Evolutionary conservation across 2,329 filamentous ascomycete genomes (phyloP).

Genomic region (Aphanocladium album): DNA sequence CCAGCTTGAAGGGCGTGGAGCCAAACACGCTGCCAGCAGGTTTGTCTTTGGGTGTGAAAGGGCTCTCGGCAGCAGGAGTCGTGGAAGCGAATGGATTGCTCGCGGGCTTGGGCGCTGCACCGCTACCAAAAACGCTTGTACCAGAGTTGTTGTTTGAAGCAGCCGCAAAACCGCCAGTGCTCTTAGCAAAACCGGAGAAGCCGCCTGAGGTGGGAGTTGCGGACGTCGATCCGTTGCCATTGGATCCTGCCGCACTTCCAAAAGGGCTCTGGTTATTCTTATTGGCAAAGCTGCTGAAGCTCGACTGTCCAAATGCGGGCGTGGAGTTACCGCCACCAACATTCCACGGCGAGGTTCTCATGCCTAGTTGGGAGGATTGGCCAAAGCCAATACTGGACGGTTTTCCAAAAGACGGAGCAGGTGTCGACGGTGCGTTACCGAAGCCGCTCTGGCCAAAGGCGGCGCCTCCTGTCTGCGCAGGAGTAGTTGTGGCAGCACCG

Average conservation of each 20-base stretch:
- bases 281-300: conserved; percentile 39
- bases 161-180: conserved; percentile 53
- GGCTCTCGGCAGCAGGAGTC: conserved; percentile 18
- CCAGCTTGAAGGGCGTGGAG: conserved; percentile 59
- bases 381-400: conserved; percentile 48
- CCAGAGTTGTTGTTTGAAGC: conserved; percentile 33
- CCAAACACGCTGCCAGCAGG: conserved; percentile 36
- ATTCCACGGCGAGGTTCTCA: conserved; percentile 51
- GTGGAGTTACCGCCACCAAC: conserved; percentile 22
- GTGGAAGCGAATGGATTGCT: conserved; percentile 25
- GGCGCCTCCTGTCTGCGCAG: conserved; percentile 29
- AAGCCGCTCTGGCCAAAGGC: conserved; percentile 44
- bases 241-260: conserved; percentile 23
- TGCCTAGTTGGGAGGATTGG: conserved; percentile 43
- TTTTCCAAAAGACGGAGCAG: conserved; percentile 45
- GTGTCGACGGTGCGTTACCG: conserved; percentile 31
- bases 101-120: conserved; percentile 31
- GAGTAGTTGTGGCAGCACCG: conserved; percentile 24
- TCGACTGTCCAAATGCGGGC: conserved; percentile 51
- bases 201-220: conserved; percentile 34
- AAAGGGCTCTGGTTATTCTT: conserved; percentile 34
- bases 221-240: conserved; percentile 2
- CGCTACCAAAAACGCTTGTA: conserved; percentile 32
- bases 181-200: conserved; percentile 50
- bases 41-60: conserved; percentile 21